phyloP scores from a whole-genome alignment of 2,329 filamentous ascomycete species.

The Neofusicoccum sp. region DNA sequence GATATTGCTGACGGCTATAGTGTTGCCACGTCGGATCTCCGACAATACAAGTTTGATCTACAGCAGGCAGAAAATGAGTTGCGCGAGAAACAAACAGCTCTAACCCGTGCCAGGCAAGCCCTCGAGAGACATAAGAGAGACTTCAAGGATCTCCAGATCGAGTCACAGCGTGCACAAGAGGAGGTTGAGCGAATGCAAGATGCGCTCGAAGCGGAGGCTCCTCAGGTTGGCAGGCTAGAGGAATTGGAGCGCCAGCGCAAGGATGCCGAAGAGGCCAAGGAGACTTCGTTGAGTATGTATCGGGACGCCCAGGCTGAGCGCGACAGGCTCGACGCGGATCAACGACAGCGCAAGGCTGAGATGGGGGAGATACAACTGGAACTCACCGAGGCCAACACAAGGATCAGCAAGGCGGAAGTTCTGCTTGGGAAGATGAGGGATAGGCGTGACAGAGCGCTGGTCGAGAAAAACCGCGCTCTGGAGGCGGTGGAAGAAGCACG shows the following conservation, averaged over 20 bases:
- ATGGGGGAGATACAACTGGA: conserved; percentile 30
- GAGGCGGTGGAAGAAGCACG: conserved; percentile 35
- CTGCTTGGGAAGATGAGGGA: conserved; percentile 31
- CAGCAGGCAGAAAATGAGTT: conserved; percentile 50
- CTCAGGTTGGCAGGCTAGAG: conserved; percentile 59
- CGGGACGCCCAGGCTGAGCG: conserved; percentile 49
- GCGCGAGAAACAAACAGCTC: conserved; percentile 32
- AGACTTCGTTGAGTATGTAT: conserved; percentile 39
- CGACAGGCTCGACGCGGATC: conserved; percentile 41
- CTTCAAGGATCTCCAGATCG: conserved; percentile 51
- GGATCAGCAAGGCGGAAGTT: conserved; percentile 31
- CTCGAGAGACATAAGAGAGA: conserved; percentile 51
- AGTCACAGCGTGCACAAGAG: conserved; percentile 61
- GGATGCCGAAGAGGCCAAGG: conserved; percentile 52
- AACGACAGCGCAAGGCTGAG: conserved; percentile 28
- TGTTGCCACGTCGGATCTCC: neutral
- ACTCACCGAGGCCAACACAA: conserved; percentile 22
- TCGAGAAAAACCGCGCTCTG: conserved; percentile 43
- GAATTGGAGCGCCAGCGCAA: conserved; percentile 51
- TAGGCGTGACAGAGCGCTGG: conserved; percentile 36
- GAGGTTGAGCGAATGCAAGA: conserved; percentile 63
- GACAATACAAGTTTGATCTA: conserved; percentile 27
- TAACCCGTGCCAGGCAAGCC: conserved; percentile 51
- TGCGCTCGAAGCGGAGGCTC: conserved; percentile 56
- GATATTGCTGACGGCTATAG: neutral